These are phyloP conservation scores for Hirschioporus abietinus DNA, from an alignment of 768 basidiomycete species.

Conservation along the genomic window DNA sequence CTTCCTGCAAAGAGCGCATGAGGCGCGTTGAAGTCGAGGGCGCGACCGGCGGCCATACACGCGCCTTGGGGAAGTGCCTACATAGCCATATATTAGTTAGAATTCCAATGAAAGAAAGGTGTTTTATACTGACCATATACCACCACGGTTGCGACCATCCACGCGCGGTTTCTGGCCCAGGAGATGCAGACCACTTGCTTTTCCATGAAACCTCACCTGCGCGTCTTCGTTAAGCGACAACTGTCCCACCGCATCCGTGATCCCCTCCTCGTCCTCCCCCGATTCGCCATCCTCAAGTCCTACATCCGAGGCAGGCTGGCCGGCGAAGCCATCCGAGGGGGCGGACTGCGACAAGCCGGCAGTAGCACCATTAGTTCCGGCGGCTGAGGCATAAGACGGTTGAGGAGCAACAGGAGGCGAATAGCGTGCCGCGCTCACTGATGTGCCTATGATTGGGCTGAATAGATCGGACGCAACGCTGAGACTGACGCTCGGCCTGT, in stretches of 20 bases:
- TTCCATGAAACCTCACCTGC: slow-evolving; percentile 83
- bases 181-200: slow-evolving; percentile 75
- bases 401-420: background rate
- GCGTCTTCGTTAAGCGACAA: slow-evolving; percentile 83
- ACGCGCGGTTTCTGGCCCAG: slow-evolving; percentile 54
- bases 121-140: slow-evolving; percentile 55
- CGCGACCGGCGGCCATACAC: slow-evolving; percentile 78
- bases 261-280: slow-evolving; percentile 31
- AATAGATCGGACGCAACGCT: background rate
- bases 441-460: background rate
- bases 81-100: slow-evolving; percentile 17
- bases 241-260: slow-evolving; percentile 76
- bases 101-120: slow-evolving; percentile 9
- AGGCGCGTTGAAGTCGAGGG: slow-evolving; percentile 18
- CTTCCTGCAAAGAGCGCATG: slow-evolving; percentile 20
- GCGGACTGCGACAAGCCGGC: background rate
- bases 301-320: background rate
- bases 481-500: background rate
- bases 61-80: slow-evolving; percentile 80
- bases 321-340: background rate
- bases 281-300: slow-evolving; percentile 26
- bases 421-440: slow-evolving; percentile 1
- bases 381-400: background rate
- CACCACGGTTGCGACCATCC: slow-evolving; percentile 67
- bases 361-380: background rate